Evolutionary conservation across 768 basidiomycete species (phyloP), one percentile per base, ranked within the genome.

Genomic region (Pisolithus microcarpus): DNA sequence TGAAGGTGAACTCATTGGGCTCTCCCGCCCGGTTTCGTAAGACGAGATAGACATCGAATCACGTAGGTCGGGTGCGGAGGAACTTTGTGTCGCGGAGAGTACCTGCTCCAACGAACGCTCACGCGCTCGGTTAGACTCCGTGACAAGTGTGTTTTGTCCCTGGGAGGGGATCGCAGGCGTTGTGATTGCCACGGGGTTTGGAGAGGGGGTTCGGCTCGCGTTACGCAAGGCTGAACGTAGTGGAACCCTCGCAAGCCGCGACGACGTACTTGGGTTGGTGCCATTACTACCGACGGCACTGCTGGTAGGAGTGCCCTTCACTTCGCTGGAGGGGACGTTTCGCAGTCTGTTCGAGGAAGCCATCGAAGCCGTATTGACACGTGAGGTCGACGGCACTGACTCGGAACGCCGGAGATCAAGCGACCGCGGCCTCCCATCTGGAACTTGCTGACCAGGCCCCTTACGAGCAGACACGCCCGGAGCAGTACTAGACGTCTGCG

Each of bases 21-120:
- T 69, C 61, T 87, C 86, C 43, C 74, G 72, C 5, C 75, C 84
- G 0, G 86, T 86, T 58, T 79, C 84, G 54, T 84, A 87, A 42
- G 83, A 82, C 19, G 79, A 81, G 4, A 79, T 70, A 7, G 80
- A 82, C 9, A 58, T 69, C 31, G 65, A 67, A 37, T 44, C 43
- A 13, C 39, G 36, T 31, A 18, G 40, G 31, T 30, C 24, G 28
- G 31, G 26, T 34, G 31, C 40, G 19, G 38, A 38, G 6, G 49
- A 38, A 18, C 26, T 15, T 10, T 36, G 24, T 18, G 24, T 28
- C 4, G 19, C 40, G 18, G 31, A n/a, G 3, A 30, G 38, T 15
- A 55, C 43, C 16, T 49, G 52, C 34, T 55, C 56, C 26, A 53
- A 39, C n/a, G 43, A 34, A 43, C 43, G 26, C 24, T 46, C 50